phyloP scores from a whole-genome alignment of 371 early-diverging fungal genomes.

The Mucor sp. region DNA sequence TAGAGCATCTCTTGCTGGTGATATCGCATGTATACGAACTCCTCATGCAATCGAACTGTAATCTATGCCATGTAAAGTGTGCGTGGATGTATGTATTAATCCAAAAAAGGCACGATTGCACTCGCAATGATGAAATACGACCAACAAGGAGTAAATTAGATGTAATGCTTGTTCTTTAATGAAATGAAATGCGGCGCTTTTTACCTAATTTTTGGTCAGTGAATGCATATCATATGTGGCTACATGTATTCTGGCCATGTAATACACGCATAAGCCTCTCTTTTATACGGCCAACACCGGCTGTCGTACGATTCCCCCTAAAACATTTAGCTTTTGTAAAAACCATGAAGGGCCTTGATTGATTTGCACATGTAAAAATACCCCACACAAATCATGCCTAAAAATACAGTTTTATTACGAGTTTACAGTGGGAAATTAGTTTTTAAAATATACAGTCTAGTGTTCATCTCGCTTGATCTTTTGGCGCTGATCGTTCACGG shows the following conservation, averaged over 20 bases:
- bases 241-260: background rate
- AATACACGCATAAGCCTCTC: background rate
- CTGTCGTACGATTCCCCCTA: no score
- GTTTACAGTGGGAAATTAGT: no score
- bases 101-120: slow-evolving; percentile 1
- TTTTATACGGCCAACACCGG: no score
- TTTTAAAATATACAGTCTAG: background rate
- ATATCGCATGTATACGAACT: background rate
- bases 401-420: background rate
- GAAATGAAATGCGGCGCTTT: background rate
- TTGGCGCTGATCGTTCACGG: slow-evolving; percentile 21
- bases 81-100: background rate
- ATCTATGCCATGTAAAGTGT: background rate
- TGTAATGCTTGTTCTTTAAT: background rate
- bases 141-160: background rate
- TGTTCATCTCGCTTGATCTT: slow-evolving; percentile 12
- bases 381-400: no score
- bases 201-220: background rate
- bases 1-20: background rate
- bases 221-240: background rate
- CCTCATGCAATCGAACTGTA: background rate
- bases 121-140: background rate
- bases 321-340: no score
- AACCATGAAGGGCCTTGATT: no score
- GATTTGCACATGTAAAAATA: no score